Evolutionary conservation across 768 basidiomycete genomes (phyloP), one percentile per base, ranked within the genome.

Genomic region (Collybiopsis luxurians): DNA sequence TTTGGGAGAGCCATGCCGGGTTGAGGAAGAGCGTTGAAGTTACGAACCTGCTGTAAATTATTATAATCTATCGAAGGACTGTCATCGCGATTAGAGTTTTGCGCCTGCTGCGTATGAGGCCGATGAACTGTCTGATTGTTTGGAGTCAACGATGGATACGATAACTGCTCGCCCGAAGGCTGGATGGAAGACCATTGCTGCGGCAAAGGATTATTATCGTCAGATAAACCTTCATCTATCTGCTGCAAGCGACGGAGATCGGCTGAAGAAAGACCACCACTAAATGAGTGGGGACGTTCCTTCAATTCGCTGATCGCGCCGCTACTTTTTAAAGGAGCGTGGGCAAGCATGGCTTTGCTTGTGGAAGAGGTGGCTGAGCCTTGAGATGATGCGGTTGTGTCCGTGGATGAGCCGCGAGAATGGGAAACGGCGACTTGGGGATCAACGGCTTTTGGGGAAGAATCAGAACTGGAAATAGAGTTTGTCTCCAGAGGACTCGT

Each of bases 401-500:
- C 90, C 60, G 86, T 84, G n/a, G 90, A 91, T 26, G 89, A 90
- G 52, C 87, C 90, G 54, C 90, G 84, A 60, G 90, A 91, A 70
- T 91, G 90, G 60, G 86, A 85, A 27, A 82, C 77, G 53, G 73
- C 78, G 63, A 85, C 83, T 58, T 81, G 80, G 69, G 87, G 85
- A 61, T 89, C 87, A 59, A 84, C 79, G 43, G 79, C 72, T 53
- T 85, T 82, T 19, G 89, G 87, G 34, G 89, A 89, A 48, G 89
- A 90, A 63, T 83, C 86, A 48, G 84, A 75, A 67, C 89, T 90
- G 52, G 83, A 78, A 65, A 79, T 84, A 30, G 88, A 90, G 31
- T 83, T 81, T 10, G 86, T 83, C 66, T 90, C 89, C 49, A 90
- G 75, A 39, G 87, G 87, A 64, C 89, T 91, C 17, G 80, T 72